These are phyloP conservation scores for Hibiscus mutabilis DNA, from an alignment of 345 rosid genomes.

Conservation along the genomic window DNA sequence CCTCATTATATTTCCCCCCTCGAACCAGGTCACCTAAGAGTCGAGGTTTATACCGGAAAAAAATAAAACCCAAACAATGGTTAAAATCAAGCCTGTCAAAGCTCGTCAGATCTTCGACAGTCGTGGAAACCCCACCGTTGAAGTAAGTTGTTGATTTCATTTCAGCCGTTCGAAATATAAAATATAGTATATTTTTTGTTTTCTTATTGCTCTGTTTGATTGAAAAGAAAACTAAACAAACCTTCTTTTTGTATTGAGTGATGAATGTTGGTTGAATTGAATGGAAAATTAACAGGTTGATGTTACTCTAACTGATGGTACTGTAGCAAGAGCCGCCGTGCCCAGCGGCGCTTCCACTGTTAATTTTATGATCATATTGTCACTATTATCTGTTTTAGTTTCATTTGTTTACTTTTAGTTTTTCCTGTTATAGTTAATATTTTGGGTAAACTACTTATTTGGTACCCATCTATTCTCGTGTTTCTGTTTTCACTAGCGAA, in stretches of 20 bases:
- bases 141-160: constrained; percentile 29
- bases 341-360: constrained; percentile 78
- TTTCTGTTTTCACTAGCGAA: too few relatives aligned
- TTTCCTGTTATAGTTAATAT: neutral
- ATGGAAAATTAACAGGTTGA: constrained; percentile 31
- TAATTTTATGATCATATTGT: constrained; percentile 3
- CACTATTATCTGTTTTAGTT: neutral
- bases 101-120: constrained; percentile 78
- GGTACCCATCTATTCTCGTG: too few relatives aligned
- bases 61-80: constrained; percentile 18
- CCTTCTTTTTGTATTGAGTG: neutral
- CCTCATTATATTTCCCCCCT: neutral
- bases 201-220: neutral
- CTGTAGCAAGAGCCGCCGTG: constrained; percentile 53
- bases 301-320: constrained; percentile 34
- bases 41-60: neutral
- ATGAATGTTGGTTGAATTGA: constrained; percentile 4
- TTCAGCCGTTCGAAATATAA: neutral
- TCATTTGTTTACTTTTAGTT: neutral
- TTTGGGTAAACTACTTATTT: too few relatives aligned
- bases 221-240: neutral
- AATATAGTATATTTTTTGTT: neutral
- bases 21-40: neutral
- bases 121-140: constrained; percentile 71
- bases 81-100: constrained; percentile 28